phyloP scores from a whole-genome alignment of 257 asterid genomes.

The Striga asiatica region DNA sequence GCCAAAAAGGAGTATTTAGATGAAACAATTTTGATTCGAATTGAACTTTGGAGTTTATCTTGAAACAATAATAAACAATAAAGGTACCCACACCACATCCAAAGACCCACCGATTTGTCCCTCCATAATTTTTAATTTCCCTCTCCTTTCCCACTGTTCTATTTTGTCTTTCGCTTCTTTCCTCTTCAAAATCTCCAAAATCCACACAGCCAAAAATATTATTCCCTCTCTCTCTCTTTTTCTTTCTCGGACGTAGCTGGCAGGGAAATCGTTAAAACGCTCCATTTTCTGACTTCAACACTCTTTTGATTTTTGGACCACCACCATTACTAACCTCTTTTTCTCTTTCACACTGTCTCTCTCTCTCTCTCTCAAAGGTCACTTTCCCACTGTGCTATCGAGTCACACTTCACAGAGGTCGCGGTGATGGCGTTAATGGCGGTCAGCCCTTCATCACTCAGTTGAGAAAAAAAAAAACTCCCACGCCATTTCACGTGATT shows the following conservation, averaged over 20 bases:
- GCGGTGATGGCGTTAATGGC: constrained; percentile 16
- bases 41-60: neutral
- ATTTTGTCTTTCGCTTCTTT: constrained; percentile 31
- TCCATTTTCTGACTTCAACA: constrained; percentile 14
- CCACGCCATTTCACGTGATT: constrained; percentile 39
- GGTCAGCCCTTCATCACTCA: neutral
- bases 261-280: constrained; percentile 8
- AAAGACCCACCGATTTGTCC: constrained; percentile 18
- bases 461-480: neutral
- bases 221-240: constrained; percentile 17
- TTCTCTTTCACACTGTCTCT: neutral
- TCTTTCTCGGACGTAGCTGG: constrained; percentile 13
- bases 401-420: constrained; percentile 28
- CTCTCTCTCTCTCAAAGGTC: neutral
- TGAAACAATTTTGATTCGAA: too few relatives aligned
- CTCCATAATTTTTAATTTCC: neutral
- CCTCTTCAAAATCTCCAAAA: constrained; percentile 29
- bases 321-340: neutral
- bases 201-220: constrained; percentile 12
- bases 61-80: neutral
- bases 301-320: constrained; percentile 19
- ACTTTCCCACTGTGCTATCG: constrained; percentile 19
- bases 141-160: constrained; percentile 23
- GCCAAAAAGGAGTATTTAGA: too few relatives aligned
- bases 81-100: neutral